Conservation (phyloP, 176 grass and related monocot species). For the Thinopyrum elongatum region DNA sequence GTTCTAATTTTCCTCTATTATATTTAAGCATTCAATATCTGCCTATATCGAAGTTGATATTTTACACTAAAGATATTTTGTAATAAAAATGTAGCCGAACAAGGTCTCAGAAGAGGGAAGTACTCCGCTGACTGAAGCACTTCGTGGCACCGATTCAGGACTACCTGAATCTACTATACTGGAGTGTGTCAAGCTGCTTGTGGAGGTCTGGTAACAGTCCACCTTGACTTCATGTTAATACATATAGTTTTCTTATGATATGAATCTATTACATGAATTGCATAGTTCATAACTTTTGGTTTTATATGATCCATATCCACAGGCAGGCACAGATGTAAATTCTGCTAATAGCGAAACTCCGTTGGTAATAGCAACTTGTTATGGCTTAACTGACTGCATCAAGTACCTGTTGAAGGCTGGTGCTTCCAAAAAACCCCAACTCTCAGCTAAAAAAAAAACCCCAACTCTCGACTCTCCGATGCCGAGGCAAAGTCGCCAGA, state of each 20-base stretch:
- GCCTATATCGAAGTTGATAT: background rate
- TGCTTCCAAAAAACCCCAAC: background rate
- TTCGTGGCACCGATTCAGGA: background rate
- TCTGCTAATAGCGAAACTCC: background rate
- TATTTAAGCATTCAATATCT: background rate
- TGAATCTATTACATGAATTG: background rate
- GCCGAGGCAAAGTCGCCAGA: background rate
- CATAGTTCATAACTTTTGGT: background rate
- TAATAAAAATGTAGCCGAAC: conserved; percentile 4
- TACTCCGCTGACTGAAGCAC: background rate
- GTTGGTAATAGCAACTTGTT: background rate
- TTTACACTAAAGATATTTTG: background rate
- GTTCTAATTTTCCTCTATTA: background rate
- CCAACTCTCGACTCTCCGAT: background rate
- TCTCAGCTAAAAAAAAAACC: background rate
- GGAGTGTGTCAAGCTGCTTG: conserved; percentile 11
- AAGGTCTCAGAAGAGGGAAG: background rate
- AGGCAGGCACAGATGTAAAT: conserved; percentile 7
- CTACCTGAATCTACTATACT: background rate
- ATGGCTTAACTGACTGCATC: conserved; percentile 10
- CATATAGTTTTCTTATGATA: background rate
- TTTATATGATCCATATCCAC: background rate
- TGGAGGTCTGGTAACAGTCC: background rate
- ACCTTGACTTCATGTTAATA: background rate
- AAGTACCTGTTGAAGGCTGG: conserved; percentile 1